These are phyloP conservation scores for Ganoderma meredithae DNA, from an alignment of 1,284 basidiomycete genomes.

Conservation along the genomic window DNA sequence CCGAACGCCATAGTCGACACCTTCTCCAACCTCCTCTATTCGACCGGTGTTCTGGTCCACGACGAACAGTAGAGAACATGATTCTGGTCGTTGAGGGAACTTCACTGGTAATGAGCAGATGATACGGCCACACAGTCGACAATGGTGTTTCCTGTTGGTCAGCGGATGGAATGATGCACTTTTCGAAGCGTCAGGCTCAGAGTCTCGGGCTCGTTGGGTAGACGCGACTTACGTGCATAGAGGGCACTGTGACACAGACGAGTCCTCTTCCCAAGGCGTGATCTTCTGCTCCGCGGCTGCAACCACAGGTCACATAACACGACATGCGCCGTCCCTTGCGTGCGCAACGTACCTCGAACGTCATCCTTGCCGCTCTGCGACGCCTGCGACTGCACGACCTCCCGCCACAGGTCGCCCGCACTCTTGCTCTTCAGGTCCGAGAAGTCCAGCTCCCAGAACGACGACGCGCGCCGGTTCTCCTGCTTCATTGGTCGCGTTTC, in stretches of 20 bases:
- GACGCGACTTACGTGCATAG: slow-evolving; percentile 76
- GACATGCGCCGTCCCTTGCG: slow-evolving; percentile 18
- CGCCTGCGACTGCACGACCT: slow-evolving; percentile 54
- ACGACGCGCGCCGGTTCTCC: slow-evolving; percentile 58
- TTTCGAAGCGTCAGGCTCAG: slow-evolving; percentile 37
- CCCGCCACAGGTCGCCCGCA: slow-evolving; percentile 68
- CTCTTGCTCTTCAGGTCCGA: slow-evolving; percentile 62
- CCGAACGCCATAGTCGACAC: slow-evolving; percentile 85
- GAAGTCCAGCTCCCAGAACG: slow-evolving; percentile 71
- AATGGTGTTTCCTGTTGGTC: slow-evolving; percentile 96
- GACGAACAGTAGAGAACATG: slow-evolving; percentile 83
- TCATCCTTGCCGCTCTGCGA: slow-evolving; percentile 55
- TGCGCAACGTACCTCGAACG: slow-evolving; percentile 56
- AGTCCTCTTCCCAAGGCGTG: slow-evolving; percentile 95
- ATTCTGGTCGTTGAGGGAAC: slow-evolving; percentile 67
- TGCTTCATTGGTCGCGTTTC: slow-evolving; percentile 32
- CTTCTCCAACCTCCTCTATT: slow-evolving; percentile 88
- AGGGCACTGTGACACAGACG: slow-evolving; percentile 78
- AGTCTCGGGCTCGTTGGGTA: background rate
- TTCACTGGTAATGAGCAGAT: slow-evolving; percentile 92
- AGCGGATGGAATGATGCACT: slow-evolving; percentile 86
- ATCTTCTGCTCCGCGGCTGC: slow-evolving; percentile 89
- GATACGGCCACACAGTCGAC: slow-evolving; percentile 92
- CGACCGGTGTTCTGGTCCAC: slow-evolving; percentile 77
- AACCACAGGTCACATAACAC: slow-evolving; percentile 19